A percentile compares a stretch with the other conserved stretches of the same genome.
These are phyloP conservation scores for Akanthomyces dipterigenus DNA, from an alignment of 2,329 filamentous ascomycete genomes.

Conservation along the genomic window DNA sequence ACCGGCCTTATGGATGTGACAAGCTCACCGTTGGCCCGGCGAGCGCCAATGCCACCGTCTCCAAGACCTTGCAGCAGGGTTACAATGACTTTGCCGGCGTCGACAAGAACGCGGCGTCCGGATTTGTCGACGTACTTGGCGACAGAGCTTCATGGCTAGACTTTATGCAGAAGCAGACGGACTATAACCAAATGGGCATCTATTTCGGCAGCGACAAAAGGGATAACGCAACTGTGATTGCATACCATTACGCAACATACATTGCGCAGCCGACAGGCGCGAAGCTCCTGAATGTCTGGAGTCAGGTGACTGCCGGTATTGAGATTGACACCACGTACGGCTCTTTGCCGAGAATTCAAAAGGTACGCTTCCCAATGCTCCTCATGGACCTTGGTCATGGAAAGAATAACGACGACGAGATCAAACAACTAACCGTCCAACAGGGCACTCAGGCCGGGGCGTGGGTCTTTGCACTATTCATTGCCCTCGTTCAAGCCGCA, in stretches of 20 bases:
- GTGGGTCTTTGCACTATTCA: slow-evolving; percentile 53
- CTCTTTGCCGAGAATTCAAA: slow-evolving; percentile 51
- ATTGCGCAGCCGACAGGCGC: slow-evolving; percentile 7
- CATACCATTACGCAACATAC: slow-evolving; percentile 9
- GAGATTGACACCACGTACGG: slow-evolving; percentile 51
- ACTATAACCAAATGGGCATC: slow-evolving; percentile 10
- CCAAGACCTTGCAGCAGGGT: slow-evolving; percentile 10
- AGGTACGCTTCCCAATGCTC: background rate
- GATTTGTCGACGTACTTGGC: slow-evolving; percentile 12
- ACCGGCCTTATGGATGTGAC: background rate
- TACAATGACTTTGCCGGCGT: slow-evolving; percentile 13
- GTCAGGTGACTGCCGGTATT: slow-evolving; percentile 18
- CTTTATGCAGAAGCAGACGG: slow-evolving; percentile 8
- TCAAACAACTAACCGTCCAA: background rate
- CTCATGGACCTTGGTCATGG: no score
- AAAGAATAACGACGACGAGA: background rate
- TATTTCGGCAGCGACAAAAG: slow-evolving; percentile 6
- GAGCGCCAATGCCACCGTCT: slow-evolving; percentile 26
- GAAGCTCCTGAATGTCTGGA: slow-evolving; percentile 16
- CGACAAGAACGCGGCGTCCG: background rate
- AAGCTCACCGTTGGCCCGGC: slow-evolving; percentile 14
- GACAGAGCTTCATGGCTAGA: slow-evolving; percentile 9
- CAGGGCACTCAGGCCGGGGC: slow-evolving; percentile 51
- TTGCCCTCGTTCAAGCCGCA: slow-evolving; percentile 64
- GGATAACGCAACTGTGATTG: slow-evolving; percentile 13